Evolutionary conservation across 2,329 filamentous ascomycete species (phyloP).

Genomic region (Polychaeton citri): DNA sequence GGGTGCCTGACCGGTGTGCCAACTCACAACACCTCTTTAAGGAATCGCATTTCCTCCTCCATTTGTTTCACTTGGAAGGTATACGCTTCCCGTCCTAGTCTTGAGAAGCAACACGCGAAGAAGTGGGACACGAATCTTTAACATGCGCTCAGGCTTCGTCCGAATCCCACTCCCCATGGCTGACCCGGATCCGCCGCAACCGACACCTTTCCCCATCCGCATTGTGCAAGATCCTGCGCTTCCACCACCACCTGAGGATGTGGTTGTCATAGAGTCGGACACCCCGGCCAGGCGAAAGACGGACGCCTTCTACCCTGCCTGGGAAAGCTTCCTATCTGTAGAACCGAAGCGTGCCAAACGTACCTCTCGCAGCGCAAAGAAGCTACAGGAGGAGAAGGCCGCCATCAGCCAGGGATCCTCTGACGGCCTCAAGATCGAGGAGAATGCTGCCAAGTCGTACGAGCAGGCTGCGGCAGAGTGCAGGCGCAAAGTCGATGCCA

Average conservation of each 20-base stretch:
- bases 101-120: no score
- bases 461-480: constrained; percentile 60
- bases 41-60: no score
- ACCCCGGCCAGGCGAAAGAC: neutral
- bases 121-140: no score
- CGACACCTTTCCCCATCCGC: constrained; percentile 14
- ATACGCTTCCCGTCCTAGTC: no score
- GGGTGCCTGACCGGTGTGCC: no score
- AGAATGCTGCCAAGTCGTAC: constrained; percentile 40
- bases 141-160: no score
- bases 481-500: constrained; percentile 44
- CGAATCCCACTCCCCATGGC: no score
- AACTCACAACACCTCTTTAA: no score
- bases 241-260: neutral
- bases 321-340: constrained; percentile 18
- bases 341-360: constrained; percentile 16
- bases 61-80: no score
- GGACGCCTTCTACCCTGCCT: constrained; percentile 12
- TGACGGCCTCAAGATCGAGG: constrained; percentile 10
- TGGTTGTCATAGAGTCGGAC: constrained; percentile 1
- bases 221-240: constrained; percentile 8
- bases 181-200: constrained; percentile 7
- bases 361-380: constrained; percentile 8
- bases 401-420: constrained; percentile 7
- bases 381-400: constrained; percentile 10